phyloP scores from a whole-genome alignment of 2,329 filamentous ascomycete species.

The Neoarthrinium moseri region DNA sequence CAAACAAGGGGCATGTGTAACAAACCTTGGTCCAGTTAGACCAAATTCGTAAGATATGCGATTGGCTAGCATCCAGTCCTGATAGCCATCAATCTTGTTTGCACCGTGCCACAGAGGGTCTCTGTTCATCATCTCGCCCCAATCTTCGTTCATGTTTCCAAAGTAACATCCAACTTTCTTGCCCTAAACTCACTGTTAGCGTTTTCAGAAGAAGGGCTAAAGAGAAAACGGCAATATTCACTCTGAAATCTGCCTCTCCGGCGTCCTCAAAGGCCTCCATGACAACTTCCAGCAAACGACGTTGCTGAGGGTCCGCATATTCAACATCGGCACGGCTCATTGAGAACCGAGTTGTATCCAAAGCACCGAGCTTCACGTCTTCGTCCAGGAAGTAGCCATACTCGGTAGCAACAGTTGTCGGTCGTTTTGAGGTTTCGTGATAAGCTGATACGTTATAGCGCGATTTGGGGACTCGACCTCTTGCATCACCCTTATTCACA shows the following conservation, averaged over 20 bases:
- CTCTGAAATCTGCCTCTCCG: too few species aligned
- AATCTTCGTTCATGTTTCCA: not conserved
- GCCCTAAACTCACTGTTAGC: conserved; percentile 15
- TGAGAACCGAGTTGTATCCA: conserved; percentile 32
- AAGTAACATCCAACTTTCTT: conserved; percentile 11
- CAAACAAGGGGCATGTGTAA: too few species aligned
- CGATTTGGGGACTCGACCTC: not conserved
- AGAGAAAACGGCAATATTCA: too few species aligned
- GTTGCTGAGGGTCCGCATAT: conserved; percentile 23
- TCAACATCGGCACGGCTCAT: conserved; percentile 14
- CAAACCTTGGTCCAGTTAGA: too few species aligned
- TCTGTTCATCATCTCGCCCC: not conserved
- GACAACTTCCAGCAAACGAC: conserved; percentile 26
- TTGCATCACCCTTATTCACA: conserved; percentile 45
- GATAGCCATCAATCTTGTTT: too few species aligned
- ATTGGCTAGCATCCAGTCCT: too few species aligned
- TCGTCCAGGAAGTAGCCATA: conserved; percentile 40
- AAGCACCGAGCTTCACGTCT: conserved; percentile 28
- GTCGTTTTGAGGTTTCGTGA: conserved; percentile 34
- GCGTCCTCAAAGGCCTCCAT: conserved; percentile 27
- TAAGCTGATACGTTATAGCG: conserved; percentile 32
- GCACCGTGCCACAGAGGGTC: too few species aligned
- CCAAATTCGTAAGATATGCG: too few species aligned
- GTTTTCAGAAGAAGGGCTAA: too few species aligned
- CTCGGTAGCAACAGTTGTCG: conserved; percentile 29